phyloP scores from a whole-genome alignment of 805 yeast species.

The Starmerella asiatica region DNA sequence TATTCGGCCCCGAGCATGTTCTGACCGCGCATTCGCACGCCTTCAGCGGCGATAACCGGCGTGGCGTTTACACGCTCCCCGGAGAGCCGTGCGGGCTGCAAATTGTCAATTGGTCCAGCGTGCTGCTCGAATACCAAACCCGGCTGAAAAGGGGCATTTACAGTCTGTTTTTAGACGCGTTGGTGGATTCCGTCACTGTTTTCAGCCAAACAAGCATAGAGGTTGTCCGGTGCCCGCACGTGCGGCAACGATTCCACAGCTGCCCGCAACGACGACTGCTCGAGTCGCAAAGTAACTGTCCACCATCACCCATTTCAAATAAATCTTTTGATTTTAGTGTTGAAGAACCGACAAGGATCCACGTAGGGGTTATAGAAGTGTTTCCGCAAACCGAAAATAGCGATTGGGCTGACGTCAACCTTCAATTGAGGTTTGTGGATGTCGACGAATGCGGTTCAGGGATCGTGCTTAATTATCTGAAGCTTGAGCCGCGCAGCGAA shows the following conservation, averaged over 20 bases:
- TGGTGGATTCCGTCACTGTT: constrained; percentile 10
- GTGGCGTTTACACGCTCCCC: neutral
- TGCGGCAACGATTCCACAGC: constrained; percentile 9
- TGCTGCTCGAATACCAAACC: constrained; percentile 14
- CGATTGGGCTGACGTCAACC: constrained; percentile 11
- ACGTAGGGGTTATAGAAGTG: neutral
- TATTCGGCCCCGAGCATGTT: constrained; percentile 18
- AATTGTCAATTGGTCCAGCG: constrained; percentile 5
- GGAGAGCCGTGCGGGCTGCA: constrained; percentile 14
- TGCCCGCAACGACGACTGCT: constrained; percentile 11
- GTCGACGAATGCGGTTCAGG: constrained; percentile 8
- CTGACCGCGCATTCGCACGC: neutral
- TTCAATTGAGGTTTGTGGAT: constrained; percentile 9
- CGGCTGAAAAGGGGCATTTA: constrained; percentile 14
- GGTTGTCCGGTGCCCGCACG: constrained; percentile 10
- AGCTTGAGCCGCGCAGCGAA: constrained; percentile 7
- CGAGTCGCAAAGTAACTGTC: constrained; percentile 7
- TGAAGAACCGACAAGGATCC: neutral
- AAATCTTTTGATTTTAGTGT: neutral
- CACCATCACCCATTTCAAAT: neutral
- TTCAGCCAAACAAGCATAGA: constrained; percentile 10
- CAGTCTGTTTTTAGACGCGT: constrained; percentile 12
- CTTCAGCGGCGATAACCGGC: neutral
- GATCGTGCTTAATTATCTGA: constrained; percentile 16
- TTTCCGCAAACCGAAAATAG: neutral